Evolutionary conservation across 164 flowering plant species (phyloP), one percentile per base, ranked within the genome.

Genomic region (Magnolia kwangsiensis): DNA sequence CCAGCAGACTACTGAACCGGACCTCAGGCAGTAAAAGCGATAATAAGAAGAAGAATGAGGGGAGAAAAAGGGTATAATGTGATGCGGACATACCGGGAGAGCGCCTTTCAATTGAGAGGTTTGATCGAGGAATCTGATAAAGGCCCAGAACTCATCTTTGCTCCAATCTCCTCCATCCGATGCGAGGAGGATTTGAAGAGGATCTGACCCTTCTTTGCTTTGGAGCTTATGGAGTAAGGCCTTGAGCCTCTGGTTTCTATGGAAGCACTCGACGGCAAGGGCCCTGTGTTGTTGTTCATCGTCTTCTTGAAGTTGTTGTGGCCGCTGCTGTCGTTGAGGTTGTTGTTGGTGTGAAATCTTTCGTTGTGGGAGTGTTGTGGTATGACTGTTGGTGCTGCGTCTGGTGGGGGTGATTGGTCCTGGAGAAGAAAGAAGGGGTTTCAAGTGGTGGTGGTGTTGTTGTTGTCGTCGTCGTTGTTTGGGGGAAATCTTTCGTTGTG

Each of bases 161-260:
- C 64, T 82, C 93, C 90, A 90, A 79, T 90, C 89, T 21, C 89
- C 93, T 59, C 86, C 89, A 6, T 86, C 83, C 51, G 71, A 65
- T 55, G 13, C 61, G 11, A 16, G 18, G 70, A 87, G 88, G 51
- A 86, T 61, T 63, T 73, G 83, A 55, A 85, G 29, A 75, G 90
- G 87, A 81, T 74, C 81, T 0, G 85, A 80, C n/a, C 70, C 72
- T 10, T 55, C 16, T 49, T 51, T 63, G 16, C 23, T 50, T 58
- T 58, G 37, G 76, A 90, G 85, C 81, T 81, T 81, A 3, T 73
- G 76, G 23, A 87, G 72, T 73, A 90, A 79, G 70, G 74, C 63
- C 37, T 51, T 80, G 73, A 86, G 87, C 11, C 50, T 78, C 77
- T 78, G 80, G 74, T 83, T 82, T 51, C 81, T 78, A 74, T 82